phyloP scores from a whole-genome alignment of 2,329 filamentous ascomycete species.

The Verticillium tricorpus region DNA sequence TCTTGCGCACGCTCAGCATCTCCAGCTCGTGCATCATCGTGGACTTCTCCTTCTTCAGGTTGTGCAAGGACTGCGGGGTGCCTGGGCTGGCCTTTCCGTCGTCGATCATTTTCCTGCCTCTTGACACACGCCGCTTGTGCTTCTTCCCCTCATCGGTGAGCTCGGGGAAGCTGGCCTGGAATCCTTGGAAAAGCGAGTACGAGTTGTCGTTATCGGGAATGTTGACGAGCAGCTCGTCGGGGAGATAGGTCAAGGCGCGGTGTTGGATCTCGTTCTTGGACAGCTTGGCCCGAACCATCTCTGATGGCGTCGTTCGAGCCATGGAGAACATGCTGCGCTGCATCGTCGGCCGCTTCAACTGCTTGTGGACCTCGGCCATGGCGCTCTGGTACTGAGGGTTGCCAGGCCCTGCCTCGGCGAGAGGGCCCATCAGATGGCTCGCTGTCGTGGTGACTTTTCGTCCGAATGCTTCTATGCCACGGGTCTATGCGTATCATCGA shows the following conservation, averaged over 20 bases:
- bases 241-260: conserved; percentile 79
- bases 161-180: conserved; percentile 81
- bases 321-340: conserved; percentile 91
- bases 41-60: conserved; percentile 75
- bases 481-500: conserved; percentile 50
- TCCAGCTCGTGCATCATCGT: conserved; percentile 80
- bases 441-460: conserved; percentile 94
- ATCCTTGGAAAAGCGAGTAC: conserved; percentile 95
- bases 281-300: conserved; percentile 86
- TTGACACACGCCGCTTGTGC: conserved; percentile 65
- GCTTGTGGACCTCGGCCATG: conserved; percentile 83
- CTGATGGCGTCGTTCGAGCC: conserved; percentile 85
- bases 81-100: conserved; percentile 53
- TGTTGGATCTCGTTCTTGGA: conserved; percentile 92
- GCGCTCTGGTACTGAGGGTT: conserved; percentile 74
- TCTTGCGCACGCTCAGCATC: conserved; percentile 88
- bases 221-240: conserved; percentile 84
- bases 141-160: conserved; percentile 66
- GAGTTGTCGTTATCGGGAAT: conserved; percentile 82
- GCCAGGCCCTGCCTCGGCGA: conserved; percentile 46
- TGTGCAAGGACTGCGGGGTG: conserved; percentile 62
- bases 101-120: conserved; percentile 71
- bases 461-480: conserved; percentile 86
- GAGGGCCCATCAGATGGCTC: conserved; percentile 76
- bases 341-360: conserved; percentile 75